phyloP scores from a whole-genome alignment of 2,329 filamentous ascomycete species.

The Sordariomycetes sp. region DNA sequence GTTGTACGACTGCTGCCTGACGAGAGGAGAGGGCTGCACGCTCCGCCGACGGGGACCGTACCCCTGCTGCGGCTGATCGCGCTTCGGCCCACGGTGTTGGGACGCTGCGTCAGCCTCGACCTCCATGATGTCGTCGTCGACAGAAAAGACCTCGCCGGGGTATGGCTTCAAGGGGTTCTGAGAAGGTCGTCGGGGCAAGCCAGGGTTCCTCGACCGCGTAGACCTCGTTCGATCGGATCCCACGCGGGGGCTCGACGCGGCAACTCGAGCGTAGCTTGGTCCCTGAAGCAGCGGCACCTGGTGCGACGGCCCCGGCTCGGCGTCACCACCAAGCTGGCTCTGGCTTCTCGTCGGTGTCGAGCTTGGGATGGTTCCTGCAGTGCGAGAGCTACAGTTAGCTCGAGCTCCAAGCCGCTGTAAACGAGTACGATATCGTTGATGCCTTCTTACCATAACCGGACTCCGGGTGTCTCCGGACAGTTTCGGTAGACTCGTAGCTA shows the following conservation, averaged over 20 bases:
- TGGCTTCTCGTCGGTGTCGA: conserved; percentile 5
- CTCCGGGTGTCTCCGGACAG: conserved; percentile 43
- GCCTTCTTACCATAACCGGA: conserved; percentile 34
- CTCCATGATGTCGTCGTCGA: conserved; percentile 76
- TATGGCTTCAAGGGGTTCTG: conserved; percentile 60
- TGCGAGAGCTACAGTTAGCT: neutral
- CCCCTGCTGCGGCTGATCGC: conserved; percentile 15
- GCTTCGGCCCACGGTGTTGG: conserved; percentile 24
- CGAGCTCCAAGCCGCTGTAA: neutral
- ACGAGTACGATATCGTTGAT: neutral
- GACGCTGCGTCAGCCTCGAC: conserved; percentile 54
- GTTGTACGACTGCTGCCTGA: conserved; percentile 9
- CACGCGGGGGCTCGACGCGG: conserved; percentile 29
- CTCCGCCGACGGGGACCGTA: conserved; percentile 6
- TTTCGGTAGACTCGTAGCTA: conserved; percentile 46
- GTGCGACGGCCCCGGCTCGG: conserved; percentile 9
- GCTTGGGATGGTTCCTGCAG: conserved; percentile 19
- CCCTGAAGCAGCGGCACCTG: conserved; percentile 15
- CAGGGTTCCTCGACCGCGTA: conserved; percentile 54
- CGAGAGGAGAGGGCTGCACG: neutral
- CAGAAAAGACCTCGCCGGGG: conserved; percentile 77
- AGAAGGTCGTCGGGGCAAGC: conserved; percentile 59
- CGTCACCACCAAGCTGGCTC: neutral
- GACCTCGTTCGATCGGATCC: conserved; percentile 33
- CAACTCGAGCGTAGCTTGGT: conserved; percentile 23